A percentile compares a stretch with the other conserved stretches of the same genome.
phyloP scores from a whole-genome alignment of 2,329 filamentous ascomycete species.

The Chalaropsis ovoidea region DNA sequence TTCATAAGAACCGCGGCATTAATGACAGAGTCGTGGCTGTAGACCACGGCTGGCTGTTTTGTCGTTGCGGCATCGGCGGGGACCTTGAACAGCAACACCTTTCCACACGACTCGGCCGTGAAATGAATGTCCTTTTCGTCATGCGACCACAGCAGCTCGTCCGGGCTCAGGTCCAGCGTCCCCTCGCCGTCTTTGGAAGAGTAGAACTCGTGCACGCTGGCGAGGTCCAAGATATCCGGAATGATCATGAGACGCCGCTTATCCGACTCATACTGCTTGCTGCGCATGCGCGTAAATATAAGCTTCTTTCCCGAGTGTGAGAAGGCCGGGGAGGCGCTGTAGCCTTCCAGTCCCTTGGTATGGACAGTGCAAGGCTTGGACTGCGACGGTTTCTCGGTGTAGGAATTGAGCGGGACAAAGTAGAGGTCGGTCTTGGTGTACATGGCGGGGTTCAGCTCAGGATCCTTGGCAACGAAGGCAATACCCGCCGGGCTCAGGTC shows the following conservation, averaged over 20 bases:
- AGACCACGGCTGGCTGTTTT: slow-evolving; percentile 41
- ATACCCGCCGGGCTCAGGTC: slow-evolving; percentile 58
- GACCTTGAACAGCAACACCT: slow-evolving; percentile 51
- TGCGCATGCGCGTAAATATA: slow-evolving; percentile 70
- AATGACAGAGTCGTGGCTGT: slow-evolving; percentile 44
- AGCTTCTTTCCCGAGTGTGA: slow-evolving; percentile 60
- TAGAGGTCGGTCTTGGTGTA: slow-evolving; percentile 79
- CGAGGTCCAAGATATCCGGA: slow-evolving; percentile 48
- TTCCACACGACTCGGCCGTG: slow-evolving; percentile 61
- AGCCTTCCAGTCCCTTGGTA: slow-evolving; percentile 52
- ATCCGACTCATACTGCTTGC: slow-evolving; percentile 70
- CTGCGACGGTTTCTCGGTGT: slow-evolving; percentile 41
- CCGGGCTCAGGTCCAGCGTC: slow-evolving; percentile 49
- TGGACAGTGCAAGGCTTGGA: slow-evolving; percentile 35
- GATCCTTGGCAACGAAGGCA: slow-evolving; percentile 66
- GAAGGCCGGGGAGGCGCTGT: slow-evolving; percentile 58
- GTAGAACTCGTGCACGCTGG: slow-evolving; percentile 53
- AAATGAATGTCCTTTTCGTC: slow-evolving; percentile 57
- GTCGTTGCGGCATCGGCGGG: slow-evolving; percentile 43
- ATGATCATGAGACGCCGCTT: slow-evolving; percentile 58
- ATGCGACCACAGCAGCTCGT: slow-evolving; percentile 46
- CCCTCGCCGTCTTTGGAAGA: slow-evolving; percentile 53
- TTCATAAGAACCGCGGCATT: slow-evolving; percentile 45
- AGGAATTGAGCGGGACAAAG: slow-evolving; percentile 54
- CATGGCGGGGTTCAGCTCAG: slow-evolving; percentile 57